phyloP scores from a whole-genome alignment of 75 land plant species.

The Chamaecyparis obtusa region DNA sequence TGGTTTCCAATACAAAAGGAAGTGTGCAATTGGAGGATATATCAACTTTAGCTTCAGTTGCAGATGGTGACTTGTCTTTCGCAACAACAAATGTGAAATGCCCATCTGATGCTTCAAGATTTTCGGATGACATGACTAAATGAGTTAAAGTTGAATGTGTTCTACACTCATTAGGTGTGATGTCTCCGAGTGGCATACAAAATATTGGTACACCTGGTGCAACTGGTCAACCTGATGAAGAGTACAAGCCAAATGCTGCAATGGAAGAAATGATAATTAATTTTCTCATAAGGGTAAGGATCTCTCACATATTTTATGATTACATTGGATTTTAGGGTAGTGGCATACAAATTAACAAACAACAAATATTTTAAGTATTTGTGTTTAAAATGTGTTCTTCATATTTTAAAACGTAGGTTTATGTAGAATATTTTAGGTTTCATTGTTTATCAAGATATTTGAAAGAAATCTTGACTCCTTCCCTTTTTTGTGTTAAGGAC shows the following conservation, averaged over 20 bases:
- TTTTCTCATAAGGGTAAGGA: conserved; percentile 88
- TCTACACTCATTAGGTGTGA: conserved; percentile 70
- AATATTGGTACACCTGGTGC: conserved; percentile 95
- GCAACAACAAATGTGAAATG: conserved; percentile 42
- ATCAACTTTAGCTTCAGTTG: conserved; percentile 25
- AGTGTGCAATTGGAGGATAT: conserved; percentile 42
- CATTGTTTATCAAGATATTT: background rate
- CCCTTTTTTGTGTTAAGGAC: background rate
- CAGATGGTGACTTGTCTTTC: conserved; percentile 21
- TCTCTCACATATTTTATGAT: background rate
- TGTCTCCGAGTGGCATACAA: conserved; percentile 94
- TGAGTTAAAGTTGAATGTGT: conserved; percentile 87
- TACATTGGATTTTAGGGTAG: background rate
- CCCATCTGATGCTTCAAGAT: conserved; percentile 54
- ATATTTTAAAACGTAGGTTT: background rate
- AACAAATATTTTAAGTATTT: background rate
- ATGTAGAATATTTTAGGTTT: background rate
- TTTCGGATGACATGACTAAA: conserved; percentile 76
- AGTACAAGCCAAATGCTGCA: conserved; percentile 98
- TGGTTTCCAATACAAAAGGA: conserved; percentile 40
- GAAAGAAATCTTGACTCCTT: background rate
- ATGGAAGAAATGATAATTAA: conserved; percentile 99
- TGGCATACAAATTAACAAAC: background rate
- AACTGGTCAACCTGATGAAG: conserved; percentile 88
- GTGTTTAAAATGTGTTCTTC: background rate